These are phyloP conservation scores for Phytopythium boreale DNA, from an alignment of 352 stramenopile species.

Conservation along the genomic window DNA sequence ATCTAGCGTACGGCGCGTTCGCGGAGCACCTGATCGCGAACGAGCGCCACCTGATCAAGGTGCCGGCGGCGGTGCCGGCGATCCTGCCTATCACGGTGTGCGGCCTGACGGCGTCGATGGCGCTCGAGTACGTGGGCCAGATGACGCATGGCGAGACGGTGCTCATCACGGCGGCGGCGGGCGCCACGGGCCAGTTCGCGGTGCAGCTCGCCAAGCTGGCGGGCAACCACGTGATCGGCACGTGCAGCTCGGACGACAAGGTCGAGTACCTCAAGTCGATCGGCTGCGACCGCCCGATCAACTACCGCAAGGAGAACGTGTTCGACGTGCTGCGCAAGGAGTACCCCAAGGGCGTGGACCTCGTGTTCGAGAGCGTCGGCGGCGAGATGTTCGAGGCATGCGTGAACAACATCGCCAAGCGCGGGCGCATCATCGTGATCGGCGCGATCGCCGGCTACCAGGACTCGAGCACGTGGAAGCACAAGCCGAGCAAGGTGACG, in stretches of 20 bases:
- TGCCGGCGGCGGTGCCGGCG: constrained; percentile 14
- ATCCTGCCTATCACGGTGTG: constrained; percentile 40
- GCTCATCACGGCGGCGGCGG: constrained; percentile 40
- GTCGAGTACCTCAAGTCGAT: constrained; percentile 55
- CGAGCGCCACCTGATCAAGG: constrained; percentile 15
- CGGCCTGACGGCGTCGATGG: constrained; percentile 38
- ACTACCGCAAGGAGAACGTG: constrained; percentile 48
- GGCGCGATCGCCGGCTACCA: constrained; percentile 40
- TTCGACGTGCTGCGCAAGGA: constrained; percentile 13
- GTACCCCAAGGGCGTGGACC: constrained; percentile 15
- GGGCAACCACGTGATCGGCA: constrained; percentile 65
- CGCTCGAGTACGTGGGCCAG: constrained; percentile 37
- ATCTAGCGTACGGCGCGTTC: neutral
- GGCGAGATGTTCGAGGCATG: constrained; percentile 21
- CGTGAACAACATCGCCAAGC: constrained; percentile 27
- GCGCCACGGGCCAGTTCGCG: constrained; percentile 65
- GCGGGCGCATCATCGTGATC: constrained; percentile 43
- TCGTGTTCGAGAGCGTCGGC: constrained; percentile 12
- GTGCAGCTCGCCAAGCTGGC: constrained; percentile 73
- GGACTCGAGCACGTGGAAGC: constrained; percentile 49
- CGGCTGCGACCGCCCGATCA: constrained; percentile 52
- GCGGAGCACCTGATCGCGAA: neutral
- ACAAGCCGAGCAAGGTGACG: constrained; percentile 21
- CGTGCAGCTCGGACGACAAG: constrained; percentile 64
- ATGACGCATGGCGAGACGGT: constrained; percentile 43